These are phyloP conservation scores for Cutaneotrichosporon daszewskae DNA, from an alignment of 1,284 basidiomycete genomes.

Conservation along the genomic window DNA sequence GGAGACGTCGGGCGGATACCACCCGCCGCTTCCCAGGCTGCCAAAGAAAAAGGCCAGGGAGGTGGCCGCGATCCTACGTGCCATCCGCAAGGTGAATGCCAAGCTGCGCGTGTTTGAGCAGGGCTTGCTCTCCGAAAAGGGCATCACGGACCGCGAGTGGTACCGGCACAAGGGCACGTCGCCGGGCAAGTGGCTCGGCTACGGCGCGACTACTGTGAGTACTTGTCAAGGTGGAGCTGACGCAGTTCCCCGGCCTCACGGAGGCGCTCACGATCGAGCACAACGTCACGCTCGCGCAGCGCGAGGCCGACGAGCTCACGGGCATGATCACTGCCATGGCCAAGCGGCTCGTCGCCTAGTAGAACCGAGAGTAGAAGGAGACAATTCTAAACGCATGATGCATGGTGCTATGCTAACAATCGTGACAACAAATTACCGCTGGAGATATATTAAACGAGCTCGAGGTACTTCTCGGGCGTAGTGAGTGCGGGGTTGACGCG, in stretches of 20 bases:
- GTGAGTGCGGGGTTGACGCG: slow-evolving; percentile 41
- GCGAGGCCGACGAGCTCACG: slow-evolving; percentile 62
- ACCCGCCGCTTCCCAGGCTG: slow-evolving; percentile 3
- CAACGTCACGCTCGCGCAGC: slow-evolving; percentile 57
- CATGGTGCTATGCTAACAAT: neutral
- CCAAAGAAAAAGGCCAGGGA: neutral
- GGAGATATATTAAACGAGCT: slow-evolving; percentile 11
- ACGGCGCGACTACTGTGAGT: slow-evolving; percentile 57
- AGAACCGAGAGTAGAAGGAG: neutral
- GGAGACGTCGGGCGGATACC: neutral
- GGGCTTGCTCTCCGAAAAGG: slow-evolving; percentile 74
- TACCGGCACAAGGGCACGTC: slow-evolving; percentile 79
- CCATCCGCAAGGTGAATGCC: slow-evolving; percentile 63
- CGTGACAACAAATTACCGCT: neutral
- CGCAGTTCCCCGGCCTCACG: slow-evolving; percentile 65
- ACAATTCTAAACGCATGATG: neutral
- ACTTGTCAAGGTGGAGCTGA: neutral
- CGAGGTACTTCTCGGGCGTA: slow-evolving; percentile 22
- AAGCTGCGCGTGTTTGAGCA: slow-evolving; percentile 71
- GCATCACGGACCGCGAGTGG: slow-evolving; percentile 75
- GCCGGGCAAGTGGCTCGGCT: slow-evolving; percentile 84
- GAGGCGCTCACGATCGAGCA: slow-evolving; percentile 71
- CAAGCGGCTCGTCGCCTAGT: slow-evolving; percentile 37
- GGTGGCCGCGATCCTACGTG: slow-evolving; percentile 55
- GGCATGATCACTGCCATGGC: slow-evolving; percentile 56